Base-by-base conservation (phyloP, 768 basidiomycete genomes). In the Mycena sanguinolenta region DNA sequence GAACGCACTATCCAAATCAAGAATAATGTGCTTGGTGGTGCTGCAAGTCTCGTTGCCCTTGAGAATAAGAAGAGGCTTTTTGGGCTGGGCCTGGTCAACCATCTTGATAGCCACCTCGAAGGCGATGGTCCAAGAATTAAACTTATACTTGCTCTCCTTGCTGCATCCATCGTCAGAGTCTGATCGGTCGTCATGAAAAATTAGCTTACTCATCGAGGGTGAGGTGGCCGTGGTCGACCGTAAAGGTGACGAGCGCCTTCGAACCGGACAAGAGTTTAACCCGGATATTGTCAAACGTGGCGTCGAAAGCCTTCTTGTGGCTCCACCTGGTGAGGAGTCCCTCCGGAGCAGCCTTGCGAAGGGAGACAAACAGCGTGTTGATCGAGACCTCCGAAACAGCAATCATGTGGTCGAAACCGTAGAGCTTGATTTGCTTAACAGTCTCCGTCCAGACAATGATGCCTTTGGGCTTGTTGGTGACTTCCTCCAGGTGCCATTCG, bases 301-400 rank as follows among this genome's bases (percentile, higher is more conserved):
- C 69, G 9, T 16, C 9, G 50, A 71, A 71, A 19, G 42, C 55
- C 19, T 39, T 30, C 23, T 55, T 62, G 32, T 60, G 36, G 57
- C 6, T n/a, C 57, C 57, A 58, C 38, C 25, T 38, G 13, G 38
- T 38, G 23, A 58, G 57, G 57, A 58, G 23, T 38, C 65, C n/a
- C 46, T 39, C 16, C 39, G 16, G 16, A 14, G 7, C 44, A 3
- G 67, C 36, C 23, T 28, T 63, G 49, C 25, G 36, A 36, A 63
- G 54, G 16, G 55, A 65, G 13, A 16, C 12, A 58, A 65, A 70
- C 19, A 70, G 36, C 5, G 50, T 25, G 46, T 63, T 66, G 65
- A 71, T 67, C 21, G 65, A 62, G 28, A 36, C 53, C 59, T 71
- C 65, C 21, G 65, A 71, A 57, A 71, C 38, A 4, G 70, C 60